phyloP scores from a whole-genome alignment of 1,139 yeast genomes.

The Geotrichum restrictum region DNA sequence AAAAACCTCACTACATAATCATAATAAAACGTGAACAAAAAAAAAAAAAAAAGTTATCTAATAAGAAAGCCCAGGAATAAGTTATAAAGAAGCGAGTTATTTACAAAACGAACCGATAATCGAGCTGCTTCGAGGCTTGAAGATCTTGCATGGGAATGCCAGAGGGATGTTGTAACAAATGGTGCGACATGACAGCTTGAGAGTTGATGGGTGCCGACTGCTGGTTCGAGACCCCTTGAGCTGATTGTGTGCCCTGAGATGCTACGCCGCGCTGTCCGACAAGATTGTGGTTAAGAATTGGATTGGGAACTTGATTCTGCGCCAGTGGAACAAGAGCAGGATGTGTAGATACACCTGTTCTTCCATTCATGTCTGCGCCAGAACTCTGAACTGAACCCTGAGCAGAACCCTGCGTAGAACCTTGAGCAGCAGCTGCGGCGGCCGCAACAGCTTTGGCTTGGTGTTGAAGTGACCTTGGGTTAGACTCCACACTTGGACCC shows the following conservation, averaged over 20 bases:
- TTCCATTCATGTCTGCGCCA: not conserved
- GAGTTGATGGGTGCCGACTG: not conserved
- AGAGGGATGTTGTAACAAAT: not conserved
- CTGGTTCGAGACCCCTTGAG: not conserved
- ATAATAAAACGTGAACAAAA: not conserved
- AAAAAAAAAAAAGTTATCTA: not conserved
- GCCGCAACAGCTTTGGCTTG: constrained; percentile 12
- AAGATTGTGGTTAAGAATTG: not conserved
- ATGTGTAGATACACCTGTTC: not conserved
- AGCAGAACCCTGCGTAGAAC: no score
- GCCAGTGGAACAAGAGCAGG: not conserved
- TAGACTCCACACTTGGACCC: not conserved
- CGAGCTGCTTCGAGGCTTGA: constrained; percentile 7
- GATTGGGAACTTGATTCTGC: not conserved
- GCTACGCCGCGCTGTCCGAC: constrained; percentile 1
- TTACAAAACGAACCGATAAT: constrained; percentile 8
- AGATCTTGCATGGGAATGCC: not conserved
- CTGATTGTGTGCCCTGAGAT: not conserved
- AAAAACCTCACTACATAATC: no score
- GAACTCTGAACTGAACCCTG: no score
- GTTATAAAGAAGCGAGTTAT: not conserved
- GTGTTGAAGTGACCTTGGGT: constrained; percentile 7
- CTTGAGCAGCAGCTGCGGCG: constrained; percentile 10
- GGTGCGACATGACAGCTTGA: not conserved
- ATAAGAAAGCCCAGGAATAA: not conserved